These are phyloP conservation scores for Alliaria petiolata DNA, from an alignment of 345 rosid species.

Conservation along the genomic window DNA sequence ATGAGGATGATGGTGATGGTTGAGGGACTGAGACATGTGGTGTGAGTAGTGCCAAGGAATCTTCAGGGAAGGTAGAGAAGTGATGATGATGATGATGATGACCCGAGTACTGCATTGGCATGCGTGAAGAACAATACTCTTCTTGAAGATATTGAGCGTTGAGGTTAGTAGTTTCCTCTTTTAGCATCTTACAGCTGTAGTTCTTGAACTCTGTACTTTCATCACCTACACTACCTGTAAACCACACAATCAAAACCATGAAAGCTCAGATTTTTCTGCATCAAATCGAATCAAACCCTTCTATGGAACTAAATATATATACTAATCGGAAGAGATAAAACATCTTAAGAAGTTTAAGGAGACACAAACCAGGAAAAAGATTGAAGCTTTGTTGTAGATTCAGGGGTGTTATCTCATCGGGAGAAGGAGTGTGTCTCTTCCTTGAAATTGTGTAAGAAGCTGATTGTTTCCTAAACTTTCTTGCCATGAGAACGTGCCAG, in stretches of 20 bases:
- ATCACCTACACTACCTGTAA: slow-evolving; percentile 32
- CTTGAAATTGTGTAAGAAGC: slow-evolving; percentile 30
- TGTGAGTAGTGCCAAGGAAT: slow-evolving; percentile 33
- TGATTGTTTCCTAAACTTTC: slow-evolving; percentile 41
- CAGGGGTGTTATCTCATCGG: neutral
- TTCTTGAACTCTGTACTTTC: slow-evolving; percentile 21
- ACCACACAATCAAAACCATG: neutral
- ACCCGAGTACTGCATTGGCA: too few relatives aligned
- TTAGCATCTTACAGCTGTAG: slow-evolving; percentile 22
- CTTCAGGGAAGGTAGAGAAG: slow-evolving; percentile 29
- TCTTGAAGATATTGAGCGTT: slow-evolving; percentile 11
- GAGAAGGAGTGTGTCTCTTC: slow-evolving; percentile 18
- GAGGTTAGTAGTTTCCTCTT: slow-evolving; percentile 26
- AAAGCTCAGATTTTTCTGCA: neutral
- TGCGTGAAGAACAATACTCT: too few relatives aligned
- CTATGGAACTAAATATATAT: neutral
- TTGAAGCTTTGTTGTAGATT: neutral
- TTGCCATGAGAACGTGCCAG: slow-evolving; percentile 61
- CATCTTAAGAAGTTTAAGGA: neutral
- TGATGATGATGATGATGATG: slow-evolving; percentile 33
- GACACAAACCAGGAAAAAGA: slow-evolving; percentile 24
- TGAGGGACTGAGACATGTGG: slow-evolving; percentile 35
- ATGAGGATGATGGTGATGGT: slow-evolving; percentile 38
- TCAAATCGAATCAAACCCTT: too few relatives aligned
- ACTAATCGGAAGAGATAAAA: neutral